Evolutionary conservation across 2,329 filamentous ascomycete genomes (phyloP).

Genomic region (Microcyclospora pomicola): DNA sequence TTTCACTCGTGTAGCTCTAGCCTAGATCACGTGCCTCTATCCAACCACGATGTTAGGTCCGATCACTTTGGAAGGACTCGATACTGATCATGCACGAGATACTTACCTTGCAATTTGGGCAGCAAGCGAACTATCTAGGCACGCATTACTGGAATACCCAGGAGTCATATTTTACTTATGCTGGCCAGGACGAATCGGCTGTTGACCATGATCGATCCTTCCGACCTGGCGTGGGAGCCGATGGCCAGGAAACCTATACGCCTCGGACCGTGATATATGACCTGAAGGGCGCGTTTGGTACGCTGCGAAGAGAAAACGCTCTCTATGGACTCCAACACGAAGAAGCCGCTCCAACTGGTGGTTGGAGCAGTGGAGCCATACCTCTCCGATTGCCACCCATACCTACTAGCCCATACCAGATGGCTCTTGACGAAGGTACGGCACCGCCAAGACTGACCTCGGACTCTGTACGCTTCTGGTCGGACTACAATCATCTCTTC

Average conservation of each 20-base stretch:
- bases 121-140: conserved; percentile 81
- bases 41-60: no score
- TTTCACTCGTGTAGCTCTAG: no score
- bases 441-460: conserved; percentile 50
- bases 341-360: conserved; percentile 18
- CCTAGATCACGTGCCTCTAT: no score
- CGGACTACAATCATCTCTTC: conserved; percentile 84
- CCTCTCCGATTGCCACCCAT: conserved; percentile 58
- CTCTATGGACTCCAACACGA: conserved; percentile 54
- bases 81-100: conserved; percentile 68
- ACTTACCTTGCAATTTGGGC: conserved; percentile 82
- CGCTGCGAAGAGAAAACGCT: conserved; percentile 73
- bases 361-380: conserved; percentile 50
- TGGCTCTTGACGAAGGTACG: conserved; percentile 59
- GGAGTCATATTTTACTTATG: conserved; percentile 97
- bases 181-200: conserved; percentile 49
- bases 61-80: no score
- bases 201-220: conserved; percentile 83
- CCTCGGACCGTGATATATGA: conserved; percentile 90
- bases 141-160: conserved; percentile 98
- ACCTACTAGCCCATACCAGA: conserved; percentile 59
- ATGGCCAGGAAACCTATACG: conserved; percentile 82
- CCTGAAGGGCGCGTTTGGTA: conserved; percentile 84
- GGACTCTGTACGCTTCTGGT: conserved; percentile 81
- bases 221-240: conserved; percentile 63